Evolutionary conservation across 768 basidiomycete species (phyloP).

Genomic region (Boletus rubroflammeus): DNA sequence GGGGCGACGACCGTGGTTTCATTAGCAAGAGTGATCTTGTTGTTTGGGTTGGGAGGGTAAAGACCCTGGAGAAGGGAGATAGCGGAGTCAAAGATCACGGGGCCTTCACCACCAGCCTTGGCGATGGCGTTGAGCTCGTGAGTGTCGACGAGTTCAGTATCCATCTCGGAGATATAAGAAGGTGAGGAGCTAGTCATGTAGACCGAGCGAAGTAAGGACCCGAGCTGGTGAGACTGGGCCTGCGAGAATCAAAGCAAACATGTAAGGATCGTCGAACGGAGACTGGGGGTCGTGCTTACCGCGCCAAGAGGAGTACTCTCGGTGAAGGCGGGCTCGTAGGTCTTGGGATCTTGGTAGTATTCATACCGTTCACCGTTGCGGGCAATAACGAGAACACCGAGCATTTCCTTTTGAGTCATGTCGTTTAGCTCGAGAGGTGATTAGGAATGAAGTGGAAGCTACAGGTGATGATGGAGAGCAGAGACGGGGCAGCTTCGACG

Average conservation of each 20-base stretch:
- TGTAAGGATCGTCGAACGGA: background rate
- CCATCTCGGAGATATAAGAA: conserved; percentile 65
- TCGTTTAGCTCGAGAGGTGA: conserved; percentile 13
- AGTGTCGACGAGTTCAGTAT: conserved; percentile 67
- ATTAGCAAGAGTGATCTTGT: conserved; percentile 76
- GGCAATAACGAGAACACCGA: conserved; percentile 73
- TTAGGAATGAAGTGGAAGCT: conserved; percentile 17
- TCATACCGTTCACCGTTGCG: conserved; percentile 74
- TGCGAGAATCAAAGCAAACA: conserved; percentile 22
- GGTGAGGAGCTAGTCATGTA: conserved; percentile 67
- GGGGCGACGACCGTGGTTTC: conserved; percentile 69
- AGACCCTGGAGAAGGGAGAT: conserved; percentile 83
- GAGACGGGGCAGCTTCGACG: conserved; percentile 4
- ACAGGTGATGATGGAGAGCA: conserved; percentile 16
- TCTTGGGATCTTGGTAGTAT: conserved; percentile 68
- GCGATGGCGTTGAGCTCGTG: conserved; percentile 71
- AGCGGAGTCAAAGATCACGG: conserved; percentile 84
- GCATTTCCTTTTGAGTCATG: conserved; percentile 46
- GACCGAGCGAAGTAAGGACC: conserved; percentile 54
- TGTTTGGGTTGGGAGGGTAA: conserved; percentile 73
- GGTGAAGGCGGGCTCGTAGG: conserved; percentile 58
- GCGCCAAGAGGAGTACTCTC: conserved; percentile 76
- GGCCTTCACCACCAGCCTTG: conserved; percentile 81
- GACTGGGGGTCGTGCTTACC: conserved; percentile 35
- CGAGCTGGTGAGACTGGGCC: conserved; percentile 68